Evolutionary conservation across 2,329 filamentous ascomycete genomes (phyloP).

Genomic region (Venturiaceae sp.): DNA sequence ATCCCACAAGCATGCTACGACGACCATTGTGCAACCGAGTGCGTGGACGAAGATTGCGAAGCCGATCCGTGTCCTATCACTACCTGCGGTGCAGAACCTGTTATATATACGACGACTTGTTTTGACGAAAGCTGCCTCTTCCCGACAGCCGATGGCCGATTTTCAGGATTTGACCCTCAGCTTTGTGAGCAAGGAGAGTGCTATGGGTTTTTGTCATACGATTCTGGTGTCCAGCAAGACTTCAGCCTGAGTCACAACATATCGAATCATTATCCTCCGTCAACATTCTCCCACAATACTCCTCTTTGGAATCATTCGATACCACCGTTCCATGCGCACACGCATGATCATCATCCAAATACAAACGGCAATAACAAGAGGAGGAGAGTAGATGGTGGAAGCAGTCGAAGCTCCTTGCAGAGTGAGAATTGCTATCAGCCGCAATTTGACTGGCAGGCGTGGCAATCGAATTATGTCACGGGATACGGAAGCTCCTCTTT

Average conservation of each 20-base stretch:
- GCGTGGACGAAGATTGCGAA: neutral
- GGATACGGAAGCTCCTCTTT: neutral
- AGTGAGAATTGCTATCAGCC: neutral
- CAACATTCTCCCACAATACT: neutral
- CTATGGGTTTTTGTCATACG: neutral
- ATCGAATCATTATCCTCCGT: neutral
- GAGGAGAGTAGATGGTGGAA: neutral
- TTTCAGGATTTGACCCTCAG: neutral
- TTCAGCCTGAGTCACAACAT: neutral
- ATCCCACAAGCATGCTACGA: slow-evolving; percentile 5
- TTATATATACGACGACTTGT: neutral
- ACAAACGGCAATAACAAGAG: neutral
- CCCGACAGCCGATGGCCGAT: neutral
- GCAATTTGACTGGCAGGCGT: neutral
- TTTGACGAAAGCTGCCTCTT: neutral
- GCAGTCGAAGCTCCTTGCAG: neutral
- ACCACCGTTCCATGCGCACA: neutral
- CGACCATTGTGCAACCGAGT: slow-evolving; percentile 5
- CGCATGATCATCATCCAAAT: neutral
- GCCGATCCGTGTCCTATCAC: neutral
- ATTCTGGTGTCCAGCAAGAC: neutral
- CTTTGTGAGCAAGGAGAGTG: neutral
- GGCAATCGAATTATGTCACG: neutral
- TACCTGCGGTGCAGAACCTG: neutral
- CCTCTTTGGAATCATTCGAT: neutral